These are phyloP conservation scores for Fusarium scirpi DNA, from an alignment of 2,329 filamentous ascomycete species.

Conservation along the genomic window DNA sequence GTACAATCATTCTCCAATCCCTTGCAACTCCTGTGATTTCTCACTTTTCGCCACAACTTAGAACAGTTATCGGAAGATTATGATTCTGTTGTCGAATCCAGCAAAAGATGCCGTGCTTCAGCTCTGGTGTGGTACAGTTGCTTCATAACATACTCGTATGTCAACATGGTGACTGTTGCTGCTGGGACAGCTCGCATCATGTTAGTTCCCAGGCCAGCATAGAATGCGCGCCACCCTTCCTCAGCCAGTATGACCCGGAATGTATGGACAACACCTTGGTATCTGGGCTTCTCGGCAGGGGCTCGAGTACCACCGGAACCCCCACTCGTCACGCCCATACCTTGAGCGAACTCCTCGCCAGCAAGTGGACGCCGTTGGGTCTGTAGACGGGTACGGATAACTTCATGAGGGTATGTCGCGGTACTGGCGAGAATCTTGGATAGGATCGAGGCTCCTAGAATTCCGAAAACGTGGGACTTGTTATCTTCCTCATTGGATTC, in stretches of 20 bases:
- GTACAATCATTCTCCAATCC: conserved; percentile 31
- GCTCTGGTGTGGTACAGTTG: conserved; percentile 59
- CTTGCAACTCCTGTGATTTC: conserved; percentile 24
- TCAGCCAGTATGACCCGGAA: conserved; percentile 87
- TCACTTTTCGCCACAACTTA: neutral
- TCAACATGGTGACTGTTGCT: conserved; percentile 97
- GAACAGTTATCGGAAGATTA: conserved; percentile 23
- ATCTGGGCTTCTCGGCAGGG: conserved; percentile 62
- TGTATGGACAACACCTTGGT: conserved; percentile 83
- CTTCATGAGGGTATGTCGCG: conserved; percentile 96
- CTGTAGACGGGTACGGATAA: conserved; percentile 91
- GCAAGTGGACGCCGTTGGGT: conserved; percentile 84
- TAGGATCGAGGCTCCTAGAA: conserved; percentile 88
- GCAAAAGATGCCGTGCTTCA: conserved; percentile 51
- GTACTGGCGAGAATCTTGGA: conserved; percentile 96
- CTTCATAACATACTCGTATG: conserved; percentile 84
- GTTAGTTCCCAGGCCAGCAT: conserved; percentile 96
- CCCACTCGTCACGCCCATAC: conserved; percentile 58
- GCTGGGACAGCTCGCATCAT: conserved; percentile 96
- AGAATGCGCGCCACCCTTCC: conserved; percentile 96
- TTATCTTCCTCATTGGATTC: conserved; percentile 59
- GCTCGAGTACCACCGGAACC: conserved; percentile 46
- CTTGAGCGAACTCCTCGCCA: conserved; percentile 64
- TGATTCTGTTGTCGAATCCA: conserved; percentile 29
- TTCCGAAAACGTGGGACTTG: conserved; percentile 79